These are phyloP conservation scores for Hypoxylon sp. DNA, from an alignment of 2,329 filamentous ascomycete species.

Conservation along the genomic window DNA sequence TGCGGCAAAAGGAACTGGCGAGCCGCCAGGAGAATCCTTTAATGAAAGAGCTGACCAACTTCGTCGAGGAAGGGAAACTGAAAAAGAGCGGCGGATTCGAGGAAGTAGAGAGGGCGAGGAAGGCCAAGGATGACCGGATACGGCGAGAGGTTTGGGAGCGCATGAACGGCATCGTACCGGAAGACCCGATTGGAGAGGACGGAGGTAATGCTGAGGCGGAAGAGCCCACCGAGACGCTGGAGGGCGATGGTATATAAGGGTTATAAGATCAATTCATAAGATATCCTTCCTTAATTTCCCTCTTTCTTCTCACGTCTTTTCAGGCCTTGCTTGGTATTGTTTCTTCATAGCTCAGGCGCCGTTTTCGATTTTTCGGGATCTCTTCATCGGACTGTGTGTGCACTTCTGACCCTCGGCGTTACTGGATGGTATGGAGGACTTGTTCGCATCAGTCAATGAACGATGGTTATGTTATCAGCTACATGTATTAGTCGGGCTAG, in stretches of 20 bases:
- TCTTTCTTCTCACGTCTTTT: not conserved
- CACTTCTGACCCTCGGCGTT: constrained; percentile 26
- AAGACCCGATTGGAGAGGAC: constrained; percentile 58
- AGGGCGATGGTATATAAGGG: constrained; percentile 35
- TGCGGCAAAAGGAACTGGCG: constrained; percentile 89
- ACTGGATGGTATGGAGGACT: constrained; percentile 1
- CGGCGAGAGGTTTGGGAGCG: constrained; percentile 82
- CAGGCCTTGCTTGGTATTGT: constrained; percentile 10
- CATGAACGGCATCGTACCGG: constrained; percentile 68
- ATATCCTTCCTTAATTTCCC: constrained; percentile 16
- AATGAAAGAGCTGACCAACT: constrained; percentile 84
- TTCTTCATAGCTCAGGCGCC: constrained; percentile 27
- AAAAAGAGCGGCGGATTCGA: constrained; percentile 98
- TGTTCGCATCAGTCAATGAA: constrained; percentile 15
- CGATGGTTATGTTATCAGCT: constrained; percentile 19
- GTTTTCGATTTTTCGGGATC: constrained; percentile 2
- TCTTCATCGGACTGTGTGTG: constrained; percentile 11
- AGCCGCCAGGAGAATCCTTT: constrained; percentile 80
- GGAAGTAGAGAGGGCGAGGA: constrained; percentile 87
- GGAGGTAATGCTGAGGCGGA: constrained; percentile 32
- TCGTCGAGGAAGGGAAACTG: constrained; percentile 89
- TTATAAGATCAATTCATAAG: constrained; percentile 15
- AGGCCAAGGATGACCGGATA: constrained; percentile 87
- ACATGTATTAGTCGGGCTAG: constrained; percentile 8
- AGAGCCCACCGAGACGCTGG: constrained; percentile 21